Percentiles rank a stretch among this genome's conserved stretches.
Evolutionary conservation across 305 asterid genomes (phyloP).

Genomic region (Withania somnifera): DNA sequence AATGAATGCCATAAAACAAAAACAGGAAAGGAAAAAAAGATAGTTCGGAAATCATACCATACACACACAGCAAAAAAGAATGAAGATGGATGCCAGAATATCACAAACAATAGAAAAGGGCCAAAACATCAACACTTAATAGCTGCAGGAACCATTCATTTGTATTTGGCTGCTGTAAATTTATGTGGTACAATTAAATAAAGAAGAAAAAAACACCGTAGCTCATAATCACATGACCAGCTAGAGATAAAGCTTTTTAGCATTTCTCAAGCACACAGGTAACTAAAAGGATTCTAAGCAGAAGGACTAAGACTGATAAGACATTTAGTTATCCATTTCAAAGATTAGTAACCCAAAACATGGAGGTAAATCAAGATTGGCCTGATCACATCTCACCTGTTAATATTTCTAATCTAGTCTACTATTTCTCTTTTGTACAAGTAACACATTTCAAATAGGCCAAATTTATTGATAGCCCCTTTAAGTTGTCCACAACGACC

Average conservation of each 20-base stretch:
- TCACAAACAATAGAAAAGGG: background rate
- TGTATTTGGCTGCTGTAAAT: background rate
- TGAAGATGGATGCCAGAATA: background rate
- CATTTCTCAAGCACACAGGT: background rate
- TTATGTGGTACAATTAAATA: background rate
- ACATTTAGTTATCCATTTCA: background rate
- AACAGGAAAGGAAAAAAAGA: background rate
- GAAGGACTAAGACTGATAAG: background rate
- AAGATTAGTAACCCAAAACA: background rate
- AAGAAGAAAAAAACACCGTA: background rate
- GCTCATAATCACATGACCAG: background rate
- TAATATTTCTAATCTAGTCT: background rate
- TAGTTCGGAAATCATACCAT: background rate
- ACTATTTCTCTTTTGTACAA: background rate
- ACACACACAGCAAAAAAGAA: background rate
- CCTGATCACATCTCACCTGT: background rate
- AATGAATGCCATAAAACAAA: background rate
- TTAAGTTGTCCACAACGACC: background rate
- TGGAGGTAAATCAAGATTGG: background rate
- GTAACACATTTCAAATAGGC: background rate
- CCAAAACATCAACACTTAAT: background rate
- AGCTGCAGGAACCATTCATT: background rate
- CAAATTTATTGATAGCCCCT: background rate
- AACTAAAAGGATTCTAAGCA: background rate
- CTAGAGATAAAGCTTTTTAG: background rate